phyloP scores from a whole-genome alignment of 2,329 filamentous ascomycete genomes.

The Colletotrichum aenigma region DNA sequence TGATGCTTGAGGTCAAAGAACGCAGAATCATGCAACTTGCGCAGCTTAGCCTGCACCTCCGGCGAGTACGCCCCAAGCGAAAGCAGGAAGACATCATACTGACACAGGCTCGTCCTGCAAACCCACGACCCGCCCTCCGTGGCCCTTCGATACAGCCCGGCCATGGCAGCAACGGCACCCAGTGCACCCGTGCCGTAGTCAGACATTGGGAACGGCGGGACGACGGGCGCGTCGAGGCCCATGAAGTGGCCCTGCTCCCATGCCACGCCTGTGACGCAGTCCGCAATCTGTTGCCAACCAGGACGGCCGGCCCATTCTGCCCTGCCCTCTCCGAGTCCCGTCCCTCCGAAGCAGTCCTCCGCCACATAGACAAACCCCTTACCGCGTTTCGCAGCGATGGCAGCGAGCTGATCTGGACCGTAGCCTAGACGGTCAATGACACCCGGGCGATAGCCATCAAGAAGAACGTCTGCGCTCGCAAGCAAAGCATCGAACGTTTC shows the following conservation, averaged over 20 bases:
- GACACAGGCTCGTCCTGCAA: conserved; percentile 35
- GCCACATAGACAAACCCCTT: conserved; percentile 65
- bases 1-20: conserved; percentile 60
- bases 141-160: conserved; percentile 35
- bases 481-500: conserved; percentile 58
- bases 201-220: conserved; percentile 61
- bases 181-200: conserved; percentile 42
- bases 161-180: conserved; percentile 35
- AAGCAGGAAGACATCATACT: conserved; percentile 39
- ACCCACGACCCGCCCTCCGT: conserved; percentile 36
- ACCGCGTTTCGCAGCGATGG: conserved; percentile 51
- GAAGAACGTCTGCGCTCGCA: conserved; percentile 60
- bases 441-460: conserved; percentile 68
- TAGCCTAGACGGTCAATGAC: conserved; percentile 63
- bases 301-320: conserved; percentile 60
- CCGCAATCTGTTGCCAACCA: conserved; percentile 69
- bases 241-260: conserved; percentile 58
- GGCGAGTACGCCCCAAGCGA: conserved; percentile 50
- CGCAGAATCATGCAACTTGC: conserved; percentile 48
- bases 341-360: conserved; percentile 68
- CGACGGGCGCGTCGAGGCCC: conserved; percentile 59
- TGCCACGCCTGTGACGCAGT: conserved; percentile 59
- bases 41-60: conserved; percentile 50
- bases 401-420: conserved; percentile 51
- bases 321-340: conserved; percentile 37